Evolutionary conservation across 441 rosid genomes (phyloP).

Genomic region (Melastoma candidum): DNA sequence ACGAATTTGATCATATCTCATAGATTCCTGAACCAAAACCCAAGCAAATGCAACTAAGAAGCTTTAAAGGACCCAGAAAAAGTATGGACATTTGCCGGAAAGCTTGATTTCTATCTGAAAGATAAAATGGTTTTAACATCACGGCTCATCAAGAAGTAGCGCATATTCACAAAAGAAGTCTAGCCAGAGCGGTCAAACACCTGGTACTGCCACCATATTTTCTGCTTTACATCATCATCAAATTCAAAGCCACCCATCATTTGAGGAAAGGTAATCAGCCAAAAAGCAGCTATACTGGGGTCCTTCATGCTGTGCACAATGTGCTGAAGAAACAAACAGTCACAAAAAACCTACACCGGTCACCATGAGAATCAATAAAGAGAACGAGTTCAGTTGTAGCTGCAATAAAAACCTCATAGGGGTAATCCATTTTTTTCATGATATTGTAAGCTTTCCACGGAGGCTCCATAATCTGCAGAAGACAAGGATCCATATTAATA

Average conservation of each 20-base stretch:
- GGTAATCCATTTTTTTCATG: conserved; percentile 83
- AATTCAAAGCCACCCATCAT: conserved; percentile 67
- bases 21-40: conserved; percentile 51
- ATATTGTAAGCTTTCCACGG: conserved; percentile 85
- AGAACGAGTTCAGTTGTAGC: conserved; percentile 6
- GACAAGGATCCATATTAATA: conserved; percentile 2
- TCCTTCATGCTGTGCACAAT: conserved; percentile 91
- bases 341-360: conserved; percentile 7
- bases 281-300: conserved; percentile 92
- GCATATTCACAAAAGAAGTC: conserved; percentile 1
- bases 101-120: neutral
- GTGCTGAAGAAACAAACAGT: conserved; percentile 44
- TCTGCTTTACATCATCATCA: conserved; percentile 79
- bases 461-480: conserved; percentile 84
- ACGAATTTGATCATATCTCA: conserved; percentile 77
- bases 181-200: conserved; percentile 23
- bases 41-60: too few species aligned
- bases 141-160: neutral
- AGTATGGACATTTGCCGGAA: too few species aligned
- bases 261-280: conserved; percentile 83
- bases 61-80: too few species aligned
- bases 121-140: neutral
- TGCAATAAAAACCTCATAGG: conserved; percentile 57
- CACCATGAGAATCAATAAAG: conserved; percentile 7
- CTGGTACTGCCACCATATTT: conserved; percentile 88